Evolutionary conservation across 208 protist genomes (phyloP), one percentile per base, ranked within the genome.

Genomic region (Leishmania amazonensis): DNA sequence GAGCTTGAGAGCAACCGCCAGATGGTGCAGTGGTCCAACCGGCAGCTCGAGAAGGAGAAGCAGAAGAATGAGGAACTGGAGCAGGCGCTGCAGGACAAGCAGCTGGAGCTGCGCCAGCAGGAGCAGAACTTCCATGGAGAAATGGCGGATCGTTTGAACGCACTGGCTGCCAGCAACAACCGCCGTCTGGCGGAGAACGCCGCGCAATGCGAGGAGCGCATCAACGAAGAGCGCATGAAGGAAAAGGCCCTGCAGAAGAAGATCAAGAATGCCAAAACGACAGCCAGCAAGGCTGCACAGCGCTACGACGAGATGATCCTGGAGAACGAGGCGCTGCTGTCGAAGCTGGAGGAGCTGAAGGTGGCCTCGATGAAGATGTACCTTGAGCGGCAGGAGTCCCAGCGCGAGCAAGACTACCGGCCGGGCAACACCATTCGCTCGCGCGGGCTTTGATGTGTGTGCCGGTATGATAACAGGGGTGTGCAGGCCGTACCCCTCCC

Each of bases 291-390:
- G 87, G 92, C 87, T 35, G 94, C 92, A 35, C 95, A 98, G 81
- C 91, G 93, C 54, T 98, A 97, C 84, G 95, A 98, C 81, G 95
- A 98, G 85, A 96, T 98, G 92, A 96, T 98, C 71, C 82, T 98
- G 28, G 94, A 98, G 79, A 98, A 98, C 83, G 95, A 98, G 77
- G 83, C 90, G 3, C 85, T 98, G 53, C 81, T 89, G 72, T 90
- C 90, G 38, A 92, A 97, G 84, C 76, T 98, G 40, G 95, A 97
- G 87, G 93, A 98, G 74, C 87, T 98, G 51, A 98, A 98, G 92
- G 93, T 98, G 45, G 88, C 86, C n/a, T 94, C 94, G n/a, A 96
- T 98, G 90, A 93, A 94, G 81, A 92, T 94, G 84, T 97, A 92
- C 77, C 83, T 96, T 21, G 95, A 98, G 86, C 93, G 95, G 68